Evolutionary conservation across 2,329 filamentous ascomycete genomes (phyloP), one percentile per base, ranked within the genome.

Genomic region (Huntiella bhutanensis): DNA sequence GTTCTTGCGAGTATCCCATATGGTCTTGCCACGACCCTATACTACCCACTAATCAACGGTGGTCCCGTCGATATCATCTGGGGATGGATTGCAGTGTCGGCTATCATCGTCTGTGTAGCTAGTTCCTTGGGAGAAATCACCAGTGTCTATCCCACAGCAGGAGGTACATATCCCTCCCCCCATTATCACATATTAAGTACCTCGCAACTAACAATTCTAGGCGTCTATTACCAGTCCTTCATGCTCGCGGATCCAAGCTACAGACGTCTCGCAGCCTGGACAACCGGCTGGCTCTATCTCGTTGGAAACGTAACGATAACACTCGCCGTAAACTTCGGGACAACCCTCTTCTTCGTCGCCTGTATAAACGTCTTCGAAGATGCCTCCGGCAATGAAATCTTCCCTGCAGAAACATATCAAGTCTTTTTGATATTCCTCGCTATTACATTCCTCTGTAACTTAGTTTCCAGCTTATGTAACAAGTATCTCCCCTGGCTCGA

Each of bases 221-320:
- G 63, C 47, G 80, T 84, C 46, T 85, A 86, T 63, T 84, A 83
- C 59, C 80, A 83, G 63, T 77, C 79, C 4, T 84, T 80, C 57
- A 82, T 83, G 74, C 70, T 86, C 11, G 70, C 80, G 0, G 68
- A 77, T 13, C 58, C 68, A 19, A 60, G 59, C 12, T 79, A 72
- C 62, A 75, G 79, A 45, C 71, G 69, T 37, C 62, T 80, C 12
- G 67, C 77, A 12, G 76, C 76, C 32, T 85, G 77, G 73, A 73
- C 82, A 51, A 80, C 76, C 53, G 80, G 80, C 50, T 86, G 80
- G 80, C 66, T 79, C 16, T 86, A 82, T 57, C 71, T 83, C 13
- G 75, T 84, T 44, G 82, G 82, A 49, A 86, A 86, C 62, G 79
- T 85, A 59, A 84, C 79, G 53, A 87, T 87, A 54, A 85, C 81